These are phyloP conservation scores for Lolium multiflorum DNA, from an alignment of 176 grass and related monocot genomes.

Conservation along the genomic window DNA sequence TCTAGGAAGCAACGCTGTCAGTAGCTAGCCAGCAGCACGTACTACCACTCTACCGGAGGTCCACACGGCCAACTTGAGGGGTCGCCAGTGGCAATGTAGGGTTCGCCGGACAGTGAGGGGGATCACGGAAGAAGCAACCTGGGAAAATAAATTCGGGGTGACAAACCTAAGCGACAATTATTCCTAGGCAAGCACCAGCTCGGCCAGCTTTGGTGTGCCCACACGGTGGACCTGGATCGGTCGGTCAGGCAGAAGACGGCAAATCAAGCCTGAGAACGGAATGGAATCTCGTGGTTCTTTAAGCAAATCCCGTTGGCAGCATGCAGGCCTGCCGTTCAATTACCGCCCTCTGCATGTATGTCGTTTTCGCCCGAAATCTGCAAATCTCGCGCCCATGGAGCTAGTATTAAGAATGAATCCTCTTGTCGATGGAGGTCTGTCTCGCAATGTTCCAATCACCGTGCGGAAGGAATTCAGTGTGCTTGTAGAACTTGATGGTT, in stretches of 20 bases:
- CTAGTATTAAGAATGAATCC: neutral
- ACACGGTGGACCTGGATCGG: neutral
- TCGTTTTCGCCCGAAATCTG: neutral
- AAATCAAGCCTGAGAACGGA: slow-evolving; percentile 31
- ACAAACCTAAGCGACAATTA: slow-evolving; percentile 41
- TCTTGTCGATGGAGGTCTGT: neutral
- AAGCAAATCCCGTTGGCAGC: slow-evolving; percentile 6
- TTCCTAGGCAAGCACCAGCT: slow-evolving; percentile 24
- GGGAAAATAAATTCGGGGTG: neutral
- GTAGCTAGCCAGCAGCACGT: neutral
- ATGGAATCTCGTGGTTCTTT: slow-evolving; percentile 51
- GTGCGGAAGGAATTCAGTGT: neutral
- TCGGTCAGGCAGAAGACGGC: neutral
- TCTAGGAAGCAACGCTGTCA: slow-evolving; percentile 15
- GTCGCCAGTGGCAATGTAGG: slow-evolving; percentile 2
- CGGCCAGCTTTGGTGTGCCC: neutral
- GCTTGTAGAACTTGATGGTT: too few species aligned
- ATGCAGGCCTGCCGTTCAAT: slow-evolving; percentile 35
- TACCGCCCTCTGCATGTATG: neutral
- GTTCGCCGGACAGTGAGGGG: neutral
- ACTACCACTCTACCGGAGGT: too few species aligned
- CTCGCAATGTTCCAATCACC: neutral
- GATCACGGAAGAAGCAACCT: slow-evolving; percentile 38
- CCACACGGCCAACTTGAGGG: slow-evolving; percentile 34
- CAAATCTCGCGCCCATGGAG: neutral